These are phyloP conservation scores for Volvox africanus DNA, from an alignment of 139 green algal species.

Conservation along the genomic window DNA sequence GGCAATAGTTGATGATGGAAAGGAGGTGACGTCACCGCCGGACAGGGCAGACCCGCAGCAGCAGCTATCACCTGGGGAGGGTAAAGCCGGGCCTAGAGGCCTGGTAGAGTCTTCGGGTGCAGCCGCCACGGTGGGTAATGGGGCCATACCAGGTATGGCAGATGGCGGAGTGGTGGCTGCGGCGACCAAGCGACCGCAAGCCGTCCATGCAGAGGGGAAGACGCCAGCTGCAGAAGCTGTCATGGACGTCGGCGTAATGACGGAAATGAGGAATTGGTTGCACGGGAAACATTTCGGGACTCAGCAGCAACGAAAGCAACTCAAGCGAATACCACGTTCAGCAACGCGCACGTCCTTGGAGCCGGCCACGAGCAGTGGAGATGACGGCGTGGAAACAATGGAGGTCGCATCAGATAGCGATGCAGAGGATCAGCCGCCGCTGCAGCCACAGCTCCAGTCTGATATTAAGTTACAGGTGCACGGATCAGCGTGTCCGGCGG, in stretches of 20 bases:
- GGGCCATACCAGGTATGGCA: background rate
- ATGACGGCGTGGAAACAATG: no score
- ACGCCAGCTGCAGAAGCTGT: background rate
- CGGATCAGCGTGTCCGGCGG: no score
- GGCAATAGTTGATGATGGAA: background rate
- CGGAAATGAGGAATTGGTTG: no score
- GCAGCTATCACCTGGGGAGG: background rate
- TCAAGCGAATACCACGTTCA: no score
- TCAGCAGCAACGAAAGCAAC: no score
- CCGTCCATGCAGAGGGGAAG: background rate
- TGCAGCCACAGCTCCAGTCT: no score
- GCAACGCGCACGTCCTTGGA: no score
- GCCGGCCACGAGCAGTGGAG: no score
- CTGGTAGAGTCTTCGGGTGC: background rate
- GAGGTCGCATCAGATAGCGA: no score
- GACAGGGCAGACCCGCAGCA: background rate
- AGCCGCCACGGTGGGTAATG: background rate
- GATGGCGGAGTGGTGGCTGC: background rate
- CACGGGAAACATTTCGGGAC: no score
- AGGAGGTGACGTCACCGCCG: conserved; percentile 22
- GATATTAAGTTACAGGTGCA: no score
- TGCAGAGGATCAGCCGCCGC: no score
- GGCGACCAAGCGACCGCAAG: background rate
- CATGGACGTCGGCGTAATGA: background rate
- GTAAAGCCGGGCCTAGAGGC: background rate